Evolutionary conservation across 2,329 filamentous ascomycete genomes (phyloP).

Genomic region (Scedosporium dehoogii): DNA sequence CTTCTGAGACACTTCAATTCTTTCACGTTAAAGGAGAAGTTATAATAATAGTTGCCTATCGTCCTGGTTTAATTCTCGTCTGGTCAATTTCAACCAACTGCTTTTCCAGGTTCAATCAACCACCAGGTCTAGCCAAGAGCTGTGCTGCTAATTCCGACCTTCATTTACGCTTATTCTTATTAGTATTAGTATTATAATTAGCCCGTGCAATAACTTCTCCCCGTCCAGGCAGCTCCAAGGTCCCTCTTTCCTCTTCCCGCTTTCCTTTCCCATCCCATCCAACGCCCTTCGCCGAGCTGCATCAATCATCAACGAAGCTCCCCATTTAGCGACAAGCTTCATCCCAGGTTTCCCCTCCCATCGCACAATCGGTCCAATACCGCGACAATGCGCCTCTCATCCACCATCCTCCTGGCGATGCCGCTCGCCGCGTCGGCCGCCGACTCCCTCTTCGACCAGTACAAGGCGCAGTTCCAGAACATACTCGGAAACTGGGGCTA

Average conservation of each 20-base stretch:
- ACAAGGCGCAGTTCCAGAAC: slow-evolving; percentile 53
- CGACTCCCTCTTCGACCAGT: slow-evolving; percentile 37
- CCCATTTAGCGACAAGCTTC: not conserved
- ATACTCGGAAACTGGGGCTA: slow-evolving; percentile 50
- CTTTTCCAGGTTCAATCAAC: not conserved
- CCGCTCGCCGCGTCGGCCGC: slow-evolving; percentile 46
- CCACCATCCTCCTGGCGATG: slow-evolving; percentile 40
- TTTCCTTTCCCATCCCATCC: not conserved
- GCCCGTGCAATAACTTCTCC: not conserved
- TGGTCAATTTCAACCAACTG: not conserved
- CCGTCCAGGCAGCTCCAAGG: not conserved
- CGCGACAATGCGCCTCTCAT: slow-evolving; percentile 47
- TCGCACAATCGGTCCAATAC: not conserved
- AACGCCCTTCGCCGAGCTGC: slow-evolving; percentile 1
- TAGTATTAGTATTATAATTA: not conserved
- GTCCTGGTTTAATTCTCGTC: not conserved
- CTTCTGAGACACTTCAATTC: not conserved
- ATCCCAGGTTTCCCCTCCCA: not conserved
- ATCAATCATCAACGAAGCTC: not conserved
- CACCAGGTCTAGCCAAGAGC: not conserved
- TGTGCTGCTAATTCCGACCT: not conserved
- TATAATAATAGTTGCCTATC: not conserved
- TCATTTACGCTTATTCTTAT: slow-evolving; percentile 1
- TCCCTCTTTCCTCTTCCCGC: not conserved
- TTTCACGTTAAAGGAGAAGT: not conserved